phyloP scores from a whole-genome alignment of 2,329 filamentous ascomycete genomes.

The Ceratocystis destructans region DNA sequence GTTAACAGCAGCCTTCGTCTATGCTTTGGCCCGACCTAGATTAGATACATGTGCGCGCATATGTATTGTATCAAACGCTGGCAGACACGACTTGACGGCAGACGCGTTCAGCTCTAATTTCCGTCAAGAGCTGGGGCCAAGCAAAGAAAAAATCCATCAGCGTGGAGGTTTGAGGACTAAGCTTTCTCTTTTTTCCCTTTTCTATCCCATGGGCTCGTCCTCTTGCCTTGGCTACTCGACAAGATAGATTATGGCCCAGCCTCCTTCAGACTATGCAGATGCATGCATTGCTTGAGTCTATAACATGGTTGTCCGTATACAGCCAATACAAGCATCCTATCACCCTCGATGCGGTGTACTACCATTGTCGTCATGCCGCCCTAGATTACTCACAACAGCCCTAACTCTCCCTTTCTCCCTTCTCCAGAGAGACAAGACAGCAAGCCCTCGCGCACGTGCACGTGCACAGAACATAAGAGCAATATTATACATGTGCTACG shows the following conservation, averaged over 20 bases:
- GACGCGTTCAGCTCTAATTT: conserved; percentile 5
- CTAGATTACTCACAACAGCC: not conserved
- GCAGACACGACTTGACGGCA: not conserved
- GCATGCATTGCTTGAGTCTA: not conserved
- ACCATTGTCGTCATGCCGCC: not conserved
- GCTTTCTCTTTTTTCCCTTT: not conserved
- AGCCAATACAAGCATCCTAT: not conserved
- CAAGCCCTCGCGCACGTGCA: not conserved
- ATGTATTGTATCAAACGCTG: not conserved
- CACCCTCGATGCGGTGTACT: not conserved
- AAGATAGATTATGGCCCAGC: not conserved
- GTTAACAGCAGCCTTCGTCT: not conserved
- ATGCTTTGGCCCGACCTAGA: too few species aligned
- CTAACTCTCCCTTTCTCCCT: not conserved
- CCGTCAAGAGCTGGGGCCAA: conserved; percentile 3
- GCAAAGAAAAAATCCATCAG: not conserved
- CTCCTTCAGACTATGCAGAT: not conserved
- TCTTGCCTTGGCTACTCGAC: not conserved
- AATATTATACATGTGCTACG: not conserved
- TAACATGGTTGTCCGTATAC: not conserved
- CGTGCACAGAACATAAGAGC: not conserved
- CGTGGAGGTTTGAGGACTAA: not conserved
- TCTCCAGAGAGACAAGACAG: not conserved
- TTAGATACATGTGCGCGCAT: too few species aligned
- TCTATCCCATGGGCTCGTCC: not conserved